These are phyloP conservation scores for Manihot esculenta DNA, from an alignment of 441 rosid species.

Conservation along the genomic window DNA sequence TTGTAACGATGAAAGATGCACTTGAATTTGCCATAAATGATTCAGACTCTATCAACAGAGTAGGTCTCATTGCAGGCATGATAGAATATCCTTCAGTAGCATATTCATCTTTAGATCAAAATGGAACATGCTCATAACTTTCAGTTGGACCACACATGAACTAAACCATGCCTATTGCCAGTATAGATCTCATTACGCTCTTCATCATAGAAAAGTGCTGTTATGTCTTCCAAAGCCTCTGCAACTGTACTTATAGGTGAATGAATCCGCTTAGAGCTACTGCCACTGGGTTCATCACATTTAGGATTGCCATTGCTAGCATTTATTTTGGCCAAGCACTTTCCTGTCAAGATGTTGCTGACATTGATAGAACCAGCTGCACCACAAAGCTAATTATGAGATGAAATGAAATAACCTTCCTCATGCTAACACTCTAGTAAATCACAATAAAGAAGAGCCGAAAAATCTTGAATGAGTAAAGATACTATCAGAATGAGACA, in stretches of 20 bases:
- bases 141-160: conserved; percentile 83
- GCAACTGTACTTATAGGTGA: conserved; percentile 47
- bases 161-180: conserved; percentile 67
- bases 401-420: neutral
- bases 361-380: conserved; percentile 78
- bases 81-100: neutral
- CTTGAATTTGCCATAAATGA: conserved; percentile 57
- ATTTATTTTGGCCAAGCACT: conserved; percentile 75
- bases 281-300: conserved; percentile 37
- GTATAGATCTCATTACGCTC: conserved; percentile 86
- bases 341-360: conserved; percentile 85
- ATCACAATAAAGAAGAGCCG: conserved; percentile 12
- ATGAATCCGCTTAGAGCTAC: conserved; percentile 19
- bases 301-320: conserved; percentile 46
- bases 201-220: conserved; percentile 75
- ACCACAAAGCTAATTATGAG: conserved; percentile 17
- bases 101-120: neutral
- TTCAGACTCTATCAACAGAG: conserved; percentile 64
- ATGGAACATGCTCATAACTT: conserved; percentile 18
- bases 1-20: neutral
- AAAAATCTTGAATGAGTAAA: neutral
- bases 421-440: neutral
- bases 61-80: conserved; percentile 59
- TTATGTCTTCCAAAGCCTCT: conserved; percentile 84
- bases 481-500: neutral